phyloP scores from a whole-genome alignment of 768 basidiomycete genomes.

The Tricholoma furcatifolium region DNA sequence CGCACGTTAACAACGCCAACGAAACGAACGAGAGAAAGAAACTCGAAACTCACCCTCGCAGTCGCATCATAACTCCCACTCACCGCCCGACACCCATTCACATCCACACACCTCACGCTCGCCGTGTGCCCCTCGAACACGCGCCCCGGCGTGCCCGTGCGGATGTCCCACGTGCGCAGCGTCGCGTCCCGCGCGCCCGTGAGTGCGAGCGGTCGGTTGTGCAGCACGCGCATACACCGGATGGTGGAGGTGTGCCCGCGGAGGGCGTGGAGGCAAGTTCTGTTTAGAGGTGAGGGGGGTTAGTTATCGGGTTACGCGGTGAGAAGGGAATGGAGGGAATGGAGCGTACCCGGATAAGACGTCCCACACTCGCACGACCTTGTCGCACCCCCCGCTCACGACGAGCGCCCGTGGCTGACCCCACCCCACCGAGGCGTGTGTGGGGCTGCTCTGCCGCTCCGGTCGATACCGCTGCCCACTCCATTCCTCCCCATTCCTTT shows the following conservation, averaged over 20 bases:
- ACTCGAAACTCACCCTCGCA: slow-evolving; percentile 74
- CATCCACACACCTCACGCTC: slow-evolving; percentile 88
- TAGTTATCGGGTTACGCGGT: neutral
- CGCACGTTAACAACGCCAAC: neutral
- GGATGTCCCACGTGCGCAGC: slow-evolving; percentile 91
- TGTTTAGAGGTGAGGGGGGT: slow-evolving; percentile 18
- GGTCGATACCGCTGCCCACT: slow-evolving; percentile 15
- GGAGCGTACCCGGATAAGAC: slow-evolving; percentile 62
- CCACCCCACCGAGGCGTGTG: slow-evolving; percentile 81
- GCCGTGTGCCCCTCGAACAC: slow-evolving; percentile 74
- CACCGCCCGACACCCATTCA: slow-evolving; percentile 78
- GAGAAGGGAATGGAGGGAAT: neutral
- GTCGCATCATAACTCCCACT: slow-evolving; percentile 94
- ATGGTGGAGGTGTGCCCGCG: slow-evolving; percentile 88
- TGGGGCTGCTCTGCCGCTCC: slow-evolving; percentile 46
- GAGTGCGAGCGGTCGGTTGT: slow-evolving; percentile 85
- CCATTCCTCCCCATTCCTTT: too few species aligned
- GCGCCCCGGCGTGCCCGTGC: slow-evolving; percentile 64
- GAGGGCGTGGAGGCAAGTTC: slow-evolving; percentile 74
- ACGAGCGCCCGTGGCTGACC: slow-evolving; percentile 82
- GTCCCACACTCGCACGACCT: slow-evolving; percentile 91
- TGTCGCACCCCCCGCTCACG: slow-evolving; percentile 93
- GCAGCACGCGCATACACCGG: slow-evolving; percentile 84
- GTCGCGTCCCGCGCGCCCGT: slow-evolving; percentile 88
- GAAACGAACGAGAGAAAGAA: too few species aligned